Conservation (phyloP, 2,329 filamentous ascomycete genomes). For the Aspergillus quadrilineatus region DNA sequence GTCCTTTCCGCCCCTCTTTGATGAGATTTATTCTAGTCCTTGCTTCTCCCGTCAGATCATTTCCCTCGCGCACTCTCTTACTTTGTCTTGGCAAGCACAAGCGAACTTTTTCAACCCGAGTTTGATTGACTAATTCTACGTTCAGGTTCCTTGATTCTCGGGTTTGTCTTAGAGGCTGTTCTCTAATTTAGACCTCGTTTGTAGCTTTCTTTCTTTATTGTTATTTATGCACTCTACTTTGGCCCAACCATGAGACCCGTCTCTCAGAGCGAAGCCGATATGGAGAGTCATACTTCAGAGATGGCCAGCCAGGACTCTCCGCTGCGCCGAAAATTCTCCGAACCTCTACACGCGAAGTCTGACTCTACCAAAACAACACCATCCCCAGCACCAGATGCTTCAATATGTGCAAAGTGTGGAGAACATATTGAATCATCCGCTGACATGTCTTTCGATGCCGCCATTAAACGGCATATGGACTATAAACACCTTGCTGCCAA, state of each 20-base stretch:
- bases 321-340: constrained; percentile 41
- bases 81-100: constrained; percentile 36
- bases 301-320: constrained; percentile 39
- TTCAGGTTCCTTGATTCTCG: constrained; percentile 23
- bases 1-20: constrained; percentile 3
- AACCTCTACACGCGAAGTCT: constrained; percentile 35
- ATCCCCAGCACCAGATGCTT: constrained; percentile 31
- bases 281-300: constrained; percentile 38
- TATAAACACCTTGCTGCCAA: constrained; percentile 34
- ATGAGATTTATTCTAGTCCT: constrained; percentile 1
- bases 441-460: constrained; percentile 25
- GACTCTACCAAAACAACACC: constrained; percentile 37
- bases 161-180: neutral
- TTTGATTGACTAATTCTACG: constrained; percentile 29
- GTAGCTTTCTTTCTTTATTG: constrained; percentile 6
- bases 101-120: constrained; percentile 30
- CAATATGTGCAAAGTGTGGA: constrained; percentile 40
- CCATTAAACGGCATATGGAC: constrained; percentile 36
- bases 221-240: constrained; percentile 5
- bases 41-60: constrained; percentile 15
- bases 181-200: constrained; percentile 1
- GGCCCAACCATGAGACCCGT: constrained; percentile 32
- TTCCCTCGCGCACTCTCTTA: constrained; percentile 15
- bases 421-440: constrained; percentile 31
- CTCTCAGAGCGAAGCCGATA: constrained; percentile 35